Conservation (phyloP, 1,139 yeast genomes). For the Blastobotrys apis region DNA sequence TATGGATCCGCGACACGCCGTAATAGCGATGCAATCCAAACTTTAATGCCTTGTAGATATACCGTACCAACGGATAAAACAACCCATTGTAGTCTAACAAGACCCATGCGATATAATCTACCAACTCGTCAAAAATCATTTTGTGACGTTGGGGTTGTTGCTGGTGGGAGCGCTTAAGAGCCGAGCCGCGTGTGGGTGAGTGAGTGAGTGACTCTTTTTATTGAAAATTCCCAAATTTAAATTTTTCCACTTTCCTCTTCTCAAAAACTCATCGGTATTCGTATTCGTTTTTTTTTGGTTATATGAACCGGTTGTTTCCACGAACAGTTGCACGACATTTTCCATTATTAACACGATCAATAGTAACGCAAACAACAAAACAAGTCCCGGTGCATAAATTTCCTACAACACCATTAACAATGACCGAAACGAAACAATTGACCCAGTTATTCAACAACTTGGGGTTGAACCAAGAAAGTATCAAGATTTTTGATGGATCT, state of each 20-base stretch:
- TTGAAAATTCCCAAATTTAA: no score
- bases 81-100: neutral
- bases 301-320: no score
- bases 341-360: neutral
- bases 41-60: constrained; percentile 4
- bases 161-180: no score
- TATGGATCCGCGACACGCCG: constrained; percentile 10
- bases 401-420: constrained; percentile 21
- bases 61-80: neutral
- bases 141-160: no score
- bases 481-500: constrained; percentile 44
- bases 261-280: no score
- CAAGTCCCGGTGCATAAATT: constrained; percentile 11
- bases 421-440: constrained; percentile 30
- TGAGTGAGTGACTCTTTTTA: neutral
- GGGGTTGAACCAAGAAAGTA: constrained; percentile 27
- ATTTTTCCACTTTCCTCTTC: no score
- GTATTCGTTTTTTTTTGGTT: no score
- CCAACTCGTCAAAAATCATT: neutral
- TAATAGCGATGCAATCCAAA: constrained; percentile 6
- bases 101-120: neutral
- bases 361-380: neutral
- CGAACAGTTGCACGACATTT: no score
- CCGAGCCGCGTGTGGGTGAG: neutral
- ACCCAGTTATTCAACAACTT: constrained; percentile 29